phyloP scores from a whole-genome alignment of 106 monocot genomes.

The Dendrobium catenatum region DNA sequence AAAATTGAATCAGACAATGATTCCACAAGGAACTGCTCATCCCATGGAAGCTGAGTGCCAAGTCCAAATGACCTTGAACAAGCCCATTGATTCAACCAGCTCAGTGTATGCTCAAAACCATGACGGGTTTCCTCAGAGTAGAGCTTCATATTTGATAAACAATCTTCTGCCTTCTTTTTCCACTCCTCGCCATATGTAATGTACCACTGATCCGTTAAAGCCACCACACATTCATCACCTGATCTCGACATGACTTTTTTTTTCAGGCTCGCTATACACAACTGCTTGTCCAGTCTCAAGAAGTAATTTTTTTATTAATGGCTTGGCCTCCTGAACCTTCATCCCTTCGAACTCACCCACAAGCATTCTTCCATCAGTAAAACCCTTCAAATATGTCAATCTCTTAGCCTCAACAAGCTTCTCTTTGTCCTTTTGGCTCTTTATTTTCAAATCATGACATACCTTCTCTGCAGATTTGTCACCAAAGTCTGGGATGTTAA shows the following conservation, averaged over 20 bases:
- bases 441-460: conserved; percentile 74
- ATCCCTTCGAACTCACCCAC: conserved; percentile 72
- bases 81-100: conserved; percentile 99
- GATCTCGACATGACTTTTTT: conserved; percentile 77
- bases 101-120: conserved; percentile 77
- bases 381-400: conserved; percentile 88
- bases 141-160: conserved; percentile 65
- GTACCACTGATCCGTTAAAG: conserved; percentile 95
- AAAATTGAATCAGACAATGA: conserved; percentile 94
- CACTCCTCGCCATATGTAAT: conserved; percentile 86
- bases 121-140: conserved; percentile 11
- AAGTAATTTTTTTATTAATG: conserved; percentile 54
- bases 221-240: conserved; percentile 92
- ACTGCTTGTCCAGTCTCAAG: conserved; percentile 61
- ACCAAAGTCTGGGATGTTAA: conserved; percentile 88
- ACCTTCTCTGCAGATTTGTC: conserved; percentile 85
- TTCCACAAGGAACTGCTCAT: conserved; percentile 84
- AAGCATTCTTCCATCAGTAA: conserved; percentile 84
- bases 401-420: conserved; percentile 92
- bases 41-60: conserved; percentile 89
- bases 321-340: conserved; percentile 85
- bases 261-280: conserved; percentile 89
- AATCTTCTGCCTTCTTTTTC: conserved; percentile 61
- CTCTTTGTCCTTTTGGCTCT: conserved; percentile 90
- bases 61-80: conserved; percentile 94